Evolutionary conservation across 2,329 filamentous ascomycete species (phyloP), one percentile per base, ranked within the genome.

Genomic region (Claviceps humidiphila): DNA sequence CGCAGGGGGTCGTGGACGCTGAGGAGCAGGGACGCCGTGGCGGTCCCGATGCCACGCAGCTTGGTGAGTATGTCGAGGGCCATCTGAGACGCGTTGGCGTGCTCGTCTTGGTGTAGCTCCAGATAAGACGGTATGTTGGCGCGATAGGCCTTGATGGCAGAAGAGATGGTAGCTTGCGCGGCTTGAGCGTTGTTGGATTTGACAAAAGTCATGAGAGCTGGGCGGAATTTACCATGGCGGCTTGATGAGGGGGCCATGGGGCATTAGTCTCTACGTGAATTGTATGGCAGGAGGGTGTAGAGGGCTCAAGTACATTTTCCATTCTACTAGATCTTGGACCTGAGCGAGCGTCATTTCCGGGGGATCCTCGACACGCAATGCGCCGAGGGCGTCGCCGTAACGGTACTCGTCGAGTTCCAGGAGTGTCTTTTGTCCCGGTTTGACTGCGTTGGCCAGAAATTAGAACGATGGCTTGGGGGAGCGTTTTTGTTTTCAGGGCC

Each of bases 11-110:
- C 75, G 57, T 81, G 76, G 4, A 85, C 78, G 4, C 82, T 77
- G 2, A 93, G 74, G 1, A 91, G 68, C 37, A 93, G 75, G 1
- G 85, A 87, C 0, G 85, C 87, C 0, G 87, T 91, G 7, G 87
- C 87, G 1, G 87, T 86, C 0, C 87, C 87, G 55, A 94, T 80
- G 38, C 87, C 87, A 56, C 74, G 82, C n/a, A 93, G 70, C 52
- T 73, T 73, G 1, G 73, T 74, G 11, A 90, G 70, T 1, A 68
- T 66, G 3, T 73, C 71, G 6, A 87, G 62, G 3, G 80, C 74
- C 7, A 68, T 63, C 2, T 68, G 62, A 3, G 76, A 22, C 5
- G 42, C 22, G 40, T 20, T 42, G 40, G 6, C n/a, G 9, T 42
- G 41, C 4, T 43, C 17, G 20, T 17, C 41, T 2, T 11, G 41